These are phyloP conservation scores for Immersiporthe knoxdaviesiana DNA, from an alignment of 2,329 filamentous ascomycete species.

Conservation along the genomic window DNA sequence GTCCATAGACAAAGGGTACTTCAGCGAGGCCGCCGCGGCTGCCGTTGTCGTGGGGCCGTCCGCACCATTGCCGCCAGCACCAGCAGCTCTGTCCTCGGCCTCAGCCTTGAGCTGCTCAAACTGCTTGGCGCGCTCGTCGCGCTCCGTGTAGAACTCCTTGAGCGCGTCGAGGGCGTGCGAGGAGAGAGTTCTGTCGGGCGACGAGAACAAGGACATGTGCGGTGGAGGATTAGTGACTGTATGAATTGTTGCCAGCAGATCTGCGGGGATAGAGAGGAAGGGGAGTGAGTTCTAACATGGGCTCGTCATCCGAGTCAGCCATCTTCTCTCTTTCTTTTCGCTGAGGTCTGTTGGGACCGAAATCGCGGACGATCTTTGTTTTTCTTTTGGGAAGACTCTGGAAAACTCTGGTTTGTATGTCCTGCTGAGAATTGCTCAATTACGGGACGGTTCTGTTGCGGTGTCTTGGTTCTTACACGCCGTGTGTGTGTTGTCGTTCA, in stretches of 20 bases:
- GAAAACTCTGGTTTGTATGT: neutral
- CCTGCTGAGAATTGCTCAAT: neutral
- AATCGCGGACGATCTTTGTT: neutral
- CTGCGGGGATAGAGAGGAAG: neutral
- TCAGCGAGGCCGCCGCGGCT: conserved; percentile 19
- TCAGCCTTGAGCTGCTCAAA: conserved; percentile 69
- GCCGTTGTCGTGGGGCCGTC: neutral
- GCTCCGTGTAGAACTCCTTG: conserved; percentile 73
- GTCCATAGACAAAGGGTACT: conserved; percentile 60
- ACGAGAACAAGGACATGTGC: neutral
- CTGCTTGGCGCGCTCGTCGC: conserved; percentile 65
- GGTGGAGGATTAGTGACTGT: neutral
- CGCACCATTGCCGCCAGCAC: conserved; percentile 13
- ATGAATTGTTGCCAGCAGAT: neutral
- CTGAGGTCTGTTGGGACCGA: neutral
- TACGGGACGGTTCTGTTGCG: neutral
- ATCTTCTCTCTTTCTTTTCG: conserved; percentile 28
- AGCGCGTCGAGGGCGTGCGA: conserved; percentile 69
- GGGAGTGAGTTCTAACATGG: conserved; percentile 47
- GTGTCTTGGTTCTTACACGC: neutral
- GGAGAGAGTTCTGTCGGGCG: conserved; percentile 61
- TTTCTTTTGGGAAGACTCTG: neutral
- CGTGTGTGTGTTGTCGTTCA: neutral
- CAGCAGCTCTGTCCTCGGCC: conserved; percentile 55
- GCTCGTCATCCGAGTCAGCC: conserved; percentile 50